Evolutionary conservation across 2,329 filamentous ascomycete genomes (phyloP), one percentile per base, ranked within the genome.

Genomic region (Shiraia sp.): DNA sequence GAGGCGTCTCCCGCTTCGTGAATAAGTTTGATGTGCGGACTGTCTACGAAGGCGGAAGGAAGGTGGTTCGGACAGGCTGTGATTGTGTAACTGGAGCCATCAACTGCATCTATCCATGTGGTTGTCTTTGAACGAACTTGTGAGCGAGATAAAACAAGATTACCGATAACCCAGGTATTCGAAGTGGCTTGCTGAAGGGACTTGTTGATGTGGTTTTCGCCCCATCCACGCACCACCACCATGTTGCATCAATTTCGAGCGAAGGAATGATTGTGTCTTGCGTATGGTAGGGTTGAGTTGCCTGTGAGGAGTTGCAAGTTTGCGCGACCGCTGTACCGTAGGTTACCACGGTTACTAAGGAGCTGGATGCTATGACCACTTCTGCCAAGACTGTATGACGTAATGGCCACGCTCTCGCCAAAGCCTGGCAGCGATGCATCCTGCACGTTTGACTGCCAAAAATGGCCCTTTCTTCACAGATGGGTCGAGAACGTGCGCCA

Each of bases 1-100:
- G 55, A 58, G 39, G 36, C 27, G 40, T 55, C 40, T 7, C 52
- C 52, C 28, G 47, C 47, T 30, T 61, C 48, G 22, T 61, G 50
- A 7, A 55, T 45, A 15, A 55, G 43, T 28, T 35, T 36, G 22
- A 47, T 42, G 29, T 49, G 30, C 33, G 50, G 40, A 45, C 42
- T 37, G 42, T 52, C 19, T n/a, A 13, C 10, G 6, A 33, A 30
- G 24, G 31, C 32, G 17, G 28, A 29, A 27, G 24, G 38, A 39
- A 13, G 39, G 8, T 32, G 28, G 15, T 10, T 32, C 2, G 36
- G 27, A 17, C 32, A 16, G 22, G n/a, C 13, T 17, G 32, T 37
- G n/a, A 48, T 31, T 19, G 37, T 38, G 28, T 48, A 48, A 31
- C 45, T 41, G n/a, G 41, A 48, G 27, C 37, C 13, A 24, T 49